These are phyloP conservation scores for Xylariales sp. DNA, from an alignment of 2,329 filamentous ascomycete species.

Conservation along the genomic window DNA sequence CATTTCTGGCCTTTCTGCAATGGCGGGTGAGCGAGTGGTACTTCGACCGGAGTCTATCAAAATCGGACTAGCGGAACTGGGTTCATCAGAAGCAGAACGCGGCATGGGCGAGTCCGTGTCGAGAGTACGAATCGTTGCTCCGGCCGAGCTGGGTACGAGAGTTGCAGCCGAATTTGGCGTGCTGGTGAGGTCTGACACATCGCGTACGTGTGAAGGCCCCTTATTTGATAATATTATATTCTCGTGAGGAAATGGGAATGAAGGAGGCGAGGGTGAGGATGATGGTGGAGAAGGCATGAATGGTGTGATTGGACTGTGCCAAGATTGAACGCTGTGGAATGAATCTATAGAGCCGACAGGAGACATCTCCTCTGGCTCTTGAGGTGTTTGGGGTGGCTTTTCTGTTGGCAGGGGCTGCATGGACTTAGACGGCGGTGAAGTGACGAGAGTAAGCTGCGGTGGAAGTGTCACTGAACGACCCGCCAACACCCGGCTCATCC, in stretches of 20 bases:
- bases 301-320: conserved; percentile 41
- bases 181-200: conserved; percentile 28
- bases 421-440: conserved; percentile 34
- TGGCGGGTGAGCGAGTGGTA: conserved; percentile 19
- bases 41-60: conserved; percentile 6
- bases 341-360: conserved; percentile 46
- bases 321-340: conserved; percentile 50
- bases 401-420: conserved; percentile 7
- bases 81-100: conserved; percentile 8
- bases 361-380: conserved; percentile 32
- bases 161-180: conserved; percentile 27
- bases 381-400: conserved; percentile 18
- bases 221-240: conserved; percentile 32
- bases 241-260: conserved; percentile 36
- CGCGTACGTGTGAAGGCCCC: conserved; percentile 21
- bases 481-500: conserved; percentile 24
- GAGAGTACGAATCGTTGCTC: conserved; percentile 17
- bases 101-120: conserved; percentile 20
- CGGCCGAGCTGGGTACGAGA: conserved; percentile 24
- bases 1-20: conserved; percentile 34
- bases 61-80: conserved; percentile 6
- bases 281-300: conserved; percentile 41
- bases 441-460: conserved; percentile 36
- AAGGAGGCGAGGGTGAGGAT: conserved; percentile 28
- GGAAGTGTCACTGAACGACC: conserved; percentile 33